Evolutionary conservation across 805 yeast species (phyloP).

Genomic region (Kazachstania africana): DNA sequence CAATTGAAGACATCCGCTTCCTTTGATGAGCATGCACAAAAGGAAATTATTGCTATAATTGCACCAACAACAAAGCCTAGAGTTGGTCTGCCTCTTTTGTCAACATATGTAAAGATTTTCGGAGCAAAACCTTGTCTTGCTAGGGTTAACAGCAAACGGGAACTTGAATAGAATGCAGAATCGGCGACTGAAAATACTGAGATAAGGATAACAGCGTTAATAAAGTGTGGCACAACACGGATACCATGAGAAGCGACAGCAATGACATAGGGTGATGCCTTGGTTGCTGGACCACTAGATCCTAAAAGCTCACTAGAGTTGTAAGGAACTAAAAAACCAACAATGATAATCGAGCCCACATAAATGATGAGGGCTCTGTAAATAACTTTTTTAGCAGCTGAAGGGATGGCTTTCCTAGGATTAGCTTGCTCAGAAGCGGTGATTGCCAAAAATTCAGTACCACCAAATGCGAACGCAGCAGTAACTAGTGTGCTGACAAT

Average conservation of each 20-base stretch:
- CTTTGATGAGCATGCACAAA: constrained; percentile 42
- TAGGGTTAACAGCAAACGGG: constrained; percentile 53
- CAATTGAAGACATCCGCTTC: constrained; percentile 49
- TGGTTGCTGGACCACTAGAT: constrained; percentile 41
- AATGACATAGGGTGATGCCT: constrained; percentile 71
- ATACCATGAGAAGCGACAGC: constrained; percentile 57
- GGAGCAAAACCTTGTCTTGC: constrained; percentile 58
- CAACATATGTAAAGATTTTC: constrained; percentile 44
- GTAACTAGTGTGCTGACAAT: constrained; percentile 51
- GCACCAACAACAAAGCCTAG: constrained; percentile 41
- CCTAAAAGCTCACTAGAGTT: constrained; percentile 34
- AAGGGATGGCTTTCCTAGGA: constrained; percentile 36
- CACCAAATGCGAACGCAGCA: constrained; percentile 66
- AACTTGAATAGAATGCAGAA: constrained; percentile 57
- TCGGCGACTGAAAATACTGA: constrained; percentile 64
- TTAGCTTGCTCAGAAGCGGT: constrained; percentile 57
- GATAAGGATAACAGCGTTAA: constrained; percentile 57
- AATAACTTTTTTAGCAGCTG: constrained; percentile 43
- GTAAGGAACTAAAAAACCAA: constrained; percentile 39
- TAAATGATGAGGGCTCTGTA: constrained; percentile 43
- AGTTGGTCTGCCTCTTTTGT: constrained; percentile 57
- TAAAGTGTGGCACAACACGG: constrained; percentile 48
- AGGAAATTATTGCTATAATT: constrained; percentile 45
- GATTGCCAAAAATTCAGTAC: constrained; percentile 56
- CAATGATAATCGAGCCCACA: constrained; percentile 32